Percentiles rank a stretch among this genome's conserved stretches.
Conservation (phyloP, 2,329 filamentous ascomycete species). For the Aspergillus sp. region DNA sequence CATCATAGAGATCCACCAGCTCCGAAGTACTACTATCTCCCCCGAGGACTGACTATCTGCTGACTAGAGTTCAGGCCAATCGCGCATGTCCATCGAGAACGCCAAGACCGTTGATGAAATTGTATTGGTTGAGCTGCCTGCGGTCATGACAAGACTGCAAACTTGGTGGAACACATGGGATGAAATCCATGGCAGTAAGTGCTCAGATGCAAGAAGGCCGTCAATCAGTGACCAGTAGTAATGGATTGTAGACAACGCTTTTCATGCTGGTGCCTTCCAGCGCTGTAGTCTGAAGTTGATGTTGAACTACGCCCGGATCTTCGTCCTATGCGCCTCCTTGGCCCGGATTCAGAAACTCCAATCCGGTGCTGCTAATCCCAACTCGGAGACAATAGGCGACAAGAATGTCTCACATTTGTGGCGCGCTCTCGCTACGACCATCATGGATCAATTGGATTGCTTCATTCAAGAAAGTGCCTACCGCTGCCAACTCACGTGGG, state of each 20-base stretch:
- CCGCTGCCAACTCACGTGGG: conserved; percentile 37
- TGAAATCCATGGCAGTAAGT: conserved; percentile 36
- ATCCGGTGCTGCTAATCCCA: conserved; percentile 22
- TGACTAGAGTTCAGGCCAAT: conserved; percentile 24
- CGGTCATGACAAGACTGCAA: conserved; percentile 34
- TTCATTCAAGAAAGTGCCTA: conserved; percentile 37
- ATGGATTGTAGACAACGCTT: conserved; percentile 33
- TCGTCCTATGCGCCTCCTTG: conserved; percentile 34
- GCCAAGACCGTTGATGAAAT: conserved; percentile 29
- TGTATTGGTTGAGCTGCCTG: conserved; percentile 30
- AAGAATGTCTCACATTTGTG: conserved; percentile 31
- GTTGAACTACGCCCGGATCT: conserved; percentile 38
- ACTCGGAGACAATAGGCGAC: conserved; percentile 23
- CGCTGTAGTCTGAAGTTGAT: conserved; percentile 38
- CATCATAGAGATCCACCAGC: conserved; percentile 40
- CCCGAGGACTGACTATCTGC: background rate
- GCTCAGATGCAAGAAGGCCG: background rate
- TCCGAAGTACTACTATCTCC: conserved; percentile 28
- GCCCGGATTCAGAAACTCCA: conserved; percentile 40
- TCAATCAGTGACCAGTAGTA: background rate
- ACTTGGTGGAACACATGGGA: conserved; percentile 41
- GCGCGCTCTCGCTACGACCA: conserved; percentile 34
- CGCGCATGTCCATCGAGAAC: conserved; percentile 33
- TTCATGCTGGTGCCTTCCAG: conserved; percentile 40
- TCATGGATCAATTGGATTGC: conserved; percentile 37